Evolutionary conservation across 768 basidiomycete genomes (phyloP), one percentile per base, ranked within the genome.

Genomic region (Pholiota conissans): DNA sequence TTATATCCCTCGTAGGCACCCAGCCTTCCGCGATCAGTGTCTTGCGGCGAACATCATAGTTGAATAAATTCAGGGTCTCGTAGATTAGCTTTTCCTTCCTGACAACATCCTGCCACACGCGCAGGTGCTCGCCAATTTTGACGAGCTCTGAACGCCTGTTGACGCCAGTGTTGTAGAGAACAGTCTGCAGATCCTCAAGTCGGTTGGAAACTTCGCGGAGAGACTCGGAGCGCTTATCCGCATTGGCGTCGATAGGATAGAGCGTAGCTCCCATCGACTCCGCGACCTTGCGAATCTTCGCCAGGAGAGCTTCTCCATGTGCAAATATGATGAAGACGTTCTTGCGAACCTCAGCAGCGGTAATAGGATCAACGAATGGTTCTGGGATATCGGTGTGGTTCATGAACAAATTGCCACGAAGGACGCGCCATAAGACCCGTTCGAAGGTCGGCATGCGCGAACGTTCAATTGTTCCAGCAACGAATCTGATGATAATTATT

Each of bases 311-410:
- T 35, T 92, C 88, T 16, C 97, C 97, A 64, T 99, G 95, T 0
- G 97, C 97, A 65, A 99, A 99, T 69, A 99, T 98, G 76, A 99
- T 96, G 78, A 99, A 99, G 37, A 98, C 97, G 66, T 98, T 95
- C 83, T 98, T 99, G 77, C 91, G 85, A 20, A 90, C 91, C 76
- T 95, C 91, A 18, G 75, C 77, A 32, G 89, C 90, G 0, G 91
- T 91, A 20, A 79, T 81, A 13, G 95, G 90, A 69, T 98, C 93
- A 56, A 93, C 80, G 66, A 98, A 97, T 5, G 93, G 90, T 63
- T 96, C 93, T 35, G 83, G 81, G 64, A 99, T 98, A 73, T 98
- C 95, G 53, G 89, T 92, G 73, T 94, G 90, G 74, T 98, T 99
- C 96, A 99, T 98, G 78, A 96, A 99, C 20, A 99, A 79, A 71